Base-by-base conservation (phyloP, 495 filamentous ascomycete genomes). In the Jackrogersella multiformis region DNA sequence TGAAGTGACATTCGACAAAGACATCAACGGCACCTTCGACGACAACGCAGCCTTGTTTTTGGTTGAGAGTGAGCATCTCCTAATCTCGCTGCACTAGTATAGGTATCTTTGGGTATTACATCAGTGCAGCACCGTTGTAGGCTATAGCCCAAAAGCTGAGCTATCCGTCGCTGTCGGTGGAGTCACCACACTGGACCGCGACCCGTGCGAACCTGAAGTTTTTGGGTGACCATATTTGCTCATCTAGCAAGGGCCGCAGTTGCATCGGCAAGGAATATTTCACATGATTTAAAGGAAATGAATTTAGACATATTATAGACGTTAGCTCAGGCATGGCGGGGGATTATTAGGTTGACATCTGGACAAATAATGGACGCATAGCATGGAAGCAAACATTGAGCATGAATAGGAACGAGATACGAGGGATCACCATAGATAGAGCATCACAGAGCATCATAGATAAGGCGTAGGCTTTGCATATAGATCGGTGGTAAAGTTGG, bases 371-470 rank as follows among this genome's bases (percentile, higher is more conserved):
- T n/a, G 34, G 24, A 45, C 24, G 45, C 13, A 45, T 55, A 18
- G 20, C 16, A 53, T 36, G 18, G 42, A 5, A 16, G 15, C 30
- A 45, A 23, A 49, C 20, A 24, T 48, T 32, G 36, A 54, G 46
- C 28, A 56, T 23, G 51, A 59, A 54, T 54, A 12, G 51, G 20
- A 24, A 24, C 20, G 51, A 51, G 38, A 23, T 34, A 42, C 10
- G 51, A 46, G 18, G n/a, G 32, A 49, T 30, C 24, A 24, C 30
- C 56, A 42, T 61, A 61, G 24, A 56, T 46, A 54, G 45, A 54
- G 18, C 24, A 64, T 58, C 16, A 55, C 34, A 42, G 6, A 56
- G 32, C 34, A 67, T 56, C 12, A n/a, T 26, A 61, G 20, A 49
- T 48, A 61, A 23, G 51, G 41, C 48, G 49, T 2, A n/a, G 41